Evolutionary conservation across 2,329 filamentous ascomycete species (phyloP).

Genomic region (Colletotrichum sp.): DNA sequence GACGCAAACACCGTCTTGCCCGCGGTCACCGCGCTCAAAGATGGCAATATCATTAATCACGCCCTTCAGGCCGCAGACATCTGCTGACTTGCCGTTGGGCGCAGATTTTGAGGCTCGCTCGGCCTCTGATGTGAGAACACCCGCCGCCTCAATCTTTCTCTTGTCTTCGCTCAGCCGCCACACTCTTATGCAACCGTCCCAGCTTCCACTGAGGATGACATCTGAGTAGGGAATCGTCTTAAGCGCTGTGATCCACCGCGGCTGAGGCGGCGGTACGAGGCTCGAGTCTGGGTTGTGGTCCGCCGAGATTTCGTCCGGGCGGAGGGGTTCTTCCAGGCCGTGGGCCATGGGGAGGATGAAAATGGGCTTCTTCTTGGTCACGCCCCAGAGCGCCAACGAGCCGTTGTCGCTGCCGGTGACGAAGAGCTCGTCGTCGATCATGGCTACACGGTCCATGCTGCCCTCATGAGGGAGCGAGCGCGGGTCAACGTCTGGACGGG

Average conservation of each 20-base stretch:
- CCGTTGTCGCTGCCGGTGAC: slow-evolving; percentile 95
- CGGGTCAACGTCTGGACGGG: slow-evolving; percentile 43
- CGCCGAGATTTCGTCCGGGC: slow-evolving; percentile 74
- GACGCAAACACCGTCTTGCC: slow-evolving; percentile 79
- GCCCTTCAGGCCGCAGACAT: slow-evolving; percentile 54
- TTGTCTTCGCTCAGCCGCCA: slow-evolving; percentile 90
- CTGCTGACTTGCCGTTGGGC: slow-evolving; percentile 21
- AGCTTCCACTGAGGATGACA: slow-evolving; percentile 88
- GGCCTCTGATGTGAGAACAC: slow-evolving; percentile 52
- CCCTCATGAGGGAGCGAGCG: slow-evolving; percentile 72
- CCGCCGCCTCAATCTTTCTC: slow-evolving; percentile 74
- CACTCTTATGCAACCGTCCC: slow-evolving; percentile 86
- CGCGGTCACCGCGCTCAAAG: slow-evolving; percentile 82
- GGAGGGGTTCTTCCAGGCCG: slow-evolving; percentile 77
- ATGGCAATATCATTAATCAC: slow-evolving; percentile 89
- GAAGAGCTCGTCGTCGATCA: slow-evolving; percentile 87
- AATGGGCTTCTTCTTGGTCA: slow-evolving; percentile 93
- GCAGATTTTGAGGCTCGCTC: slow-evolving; percentile 12
- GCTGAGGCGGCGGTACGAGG: slow-evolving; percentile 68
- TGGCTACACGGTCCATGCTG: slow-evolving; percentile 89
- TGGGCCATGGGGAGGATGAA: slow-evolving; percentile 82
- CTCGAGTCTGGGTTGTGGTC: slow-evolving; percentile 66
- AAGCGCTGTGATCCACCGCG: slow-evolving; percentile 90
- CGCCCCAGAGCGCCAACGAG: slow-evolving; percentile 82
- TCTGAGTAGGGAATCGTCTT: slow-evolving; percentile 89